A percentile compares a stretch with the other conserved stretches of the same genome.
Evolutionary conservation across 805 yeast genomes (phyloP).

Genomic region (Metschnikowia shivogae): DNA sequence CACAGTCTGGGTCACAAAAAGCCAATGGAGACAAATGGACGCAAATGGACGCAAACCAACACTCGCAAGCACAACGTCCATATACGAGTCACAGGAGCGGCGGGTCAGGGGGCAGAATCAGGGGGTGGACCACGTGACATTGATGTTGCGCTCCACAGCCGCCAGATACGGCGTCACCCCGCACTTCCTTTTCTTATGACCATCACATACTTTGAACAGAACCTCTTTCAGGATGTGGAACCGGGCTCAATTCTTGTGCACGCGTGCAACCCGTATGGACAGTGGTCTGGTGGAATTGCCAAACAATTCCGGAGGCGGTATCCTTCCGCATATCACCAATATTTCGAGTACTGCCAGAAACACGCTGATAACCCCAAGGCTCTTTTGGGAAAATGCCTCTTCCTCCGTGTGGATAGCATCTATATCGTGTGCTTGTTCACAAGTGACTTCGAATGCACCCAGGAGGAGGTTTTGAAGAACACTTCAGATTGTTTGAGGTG

Average conservation of each 20-base stretch:
- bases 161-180: not conserved
- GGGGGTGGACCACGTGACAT: too few species aligned
- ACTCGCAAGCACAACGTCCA: too few species aligned
- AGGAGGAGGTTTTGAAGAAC: slow-evolving; percentile 43
- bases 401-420: slow-evolving; percentile 29
- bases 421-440: slow-evolving; percentile 71
- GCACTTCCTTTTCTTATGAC: slow-evolving; percentile 20
- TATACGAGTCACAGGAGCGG: too few species aligned
- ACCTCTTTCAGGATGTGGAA: slow-evolving; percentile 42
- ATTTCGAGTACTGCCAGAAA: slow-evolving; percentile 41
- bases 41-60: too few species aligned
- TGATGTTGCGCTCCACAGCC: too few species aligned
- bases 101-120: too few species aligned
- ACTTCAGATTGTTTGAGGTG: slow-evolving; percentile 51
- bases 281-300: slow-evolving; percentile 88
- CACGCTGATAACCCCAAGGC: slow-evolving; percentile 6
- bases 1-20: too few species aligned
- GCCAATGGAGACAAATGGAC: too few species aligned
- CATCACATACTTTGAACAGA: slow-evolving; percentile 50
- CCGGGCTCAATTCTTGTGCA: slow-evolving; percentile 54
- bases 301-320: slow-evolving; percentile 47
- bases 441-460: slow-evolving; percentile 44
- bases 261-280: slow-evolving; percentile 74
- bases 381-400: slow-evolving; percentile 53
- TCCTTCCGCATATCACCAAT: slow-evolving; percentile 53